These are phyloP conservation scores for Nakaseomyces nivariensis DNA, from an alignment of 1,139 yeast genomes.

Conservation along the genomic window DNA sequence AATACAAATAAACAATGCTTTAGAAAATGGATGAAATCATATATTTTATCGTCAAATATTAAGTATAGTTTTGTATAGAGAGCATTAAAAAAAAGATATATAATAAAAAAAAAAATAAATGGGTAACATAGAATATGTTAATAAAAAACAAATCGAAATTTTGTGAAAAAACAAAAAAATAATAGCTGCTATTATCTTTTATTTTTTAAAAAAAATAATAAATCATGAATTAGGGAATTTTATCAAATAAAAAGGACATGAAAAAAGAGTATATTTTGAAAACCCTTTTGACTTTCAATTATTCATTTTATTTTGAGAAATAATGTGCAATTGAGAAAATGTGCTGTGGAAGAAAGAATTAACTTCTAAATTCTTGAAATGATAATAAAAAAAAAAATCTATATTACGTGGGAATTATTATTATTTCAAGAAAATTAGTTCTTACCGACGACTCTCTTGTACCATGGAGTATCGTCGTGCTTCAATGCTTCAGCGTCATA, in stretches of 20 bases:
- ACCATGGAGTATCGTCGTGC: slow-evolving; percentile 15
- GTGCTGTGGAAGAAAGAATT: not conserved
- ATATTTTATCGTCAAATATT: not conserved
- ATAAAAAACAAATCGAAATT: not conserved
- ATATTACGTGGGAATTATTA: not conserved
- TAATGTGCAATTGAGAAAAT: no score
- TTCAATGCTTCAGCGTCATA: slow-evolving; percentile 14
- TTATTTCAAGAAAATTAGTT: not conserved
- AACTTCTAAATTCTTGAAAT: not conserved
- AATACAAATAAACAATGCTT: no score
- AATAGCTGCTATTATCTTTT: not conserved
- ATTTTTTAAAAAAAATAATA: not conserved
- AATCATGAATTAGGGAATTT: not conserved
- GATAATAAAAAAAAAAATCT: not conserved
- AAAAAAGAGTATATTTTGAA: not conserved
- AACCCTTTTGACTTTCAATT: not conserved
- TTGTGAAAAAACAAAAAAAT: not conserved
- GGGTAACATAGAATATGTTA: not conserved
- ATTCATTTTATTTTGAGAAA: no score
- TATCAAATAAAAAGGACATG: not conserved
- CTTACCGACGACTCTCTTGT: slow-evolving; percentile 19
- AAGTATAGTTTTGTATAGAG: not conserved
- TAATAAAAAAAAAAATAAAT: not conserved
- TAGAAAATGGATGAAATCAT: not conserved
- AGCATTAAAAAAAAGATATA: not conserved